Evolutionary conservation across 2,329 filamentous ascomycete species (phyloP), one percentile per base, ranked within the genome.

Genomic region (Apiospora arundinis): DNA sequence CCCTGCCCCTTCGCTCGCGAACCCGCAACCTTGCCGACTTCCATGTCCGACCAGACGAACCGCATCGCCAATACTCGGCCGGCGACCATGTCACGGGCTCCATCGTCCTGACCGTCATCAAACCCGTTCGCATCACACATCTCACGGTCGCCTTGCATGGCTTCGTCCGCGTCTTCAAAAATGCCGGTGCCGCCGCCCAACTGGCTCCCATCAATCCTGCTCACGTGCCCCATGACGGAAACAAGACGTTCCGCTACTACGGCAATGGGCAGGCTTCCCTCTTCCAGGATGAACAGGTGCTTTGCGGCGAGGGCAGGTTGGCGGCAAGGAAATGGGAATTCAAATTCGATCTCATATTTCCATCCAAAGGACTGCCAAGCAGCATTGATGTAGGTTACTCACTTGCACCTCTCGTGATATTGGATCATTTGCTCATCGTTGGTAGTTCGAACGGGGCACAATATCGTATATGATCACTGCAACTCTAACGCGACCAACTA

Each of bases 401-500:
- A 74, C 52, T 75, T 66, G 48, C 32, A 67, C 48, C 45, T 32
- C 45, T 66, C 66, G 18, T 21, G 3, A 63, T 18, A 40, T 40
- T 40, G 56, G 32, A 32, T 63, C 37, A 52, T 45, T 45, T 46
- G 23, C 60, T 70, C 69, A 60, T 63, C 32, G 42, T 52, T 46
- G 25, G 42, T 81, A 98, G 95, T 99, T 99, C 81, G 96, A 98
- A 83, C 91, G 95, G 79, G 96, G 96, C 46, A 95, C 94, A 1
- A 94, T 99, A 77, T 92, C 93, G 25, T 99, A 98, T 83, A 91
- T 95, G 84, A 89, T 98, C 76, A 95, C 94, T 7, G 92, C 95
- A 44, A 98, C 95, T 11, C 82, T 98, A 71, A 98, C 95, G 25
- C 91, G 95, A 71, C 95, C 96, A 25, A 96, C 93, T 0, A 91